These are phyloP conservation scores for Thielaviopsis punctulata DNA, from an alignment of 2,329 filamentous ascomycete species.

Conservation along the genomic window DNA sequence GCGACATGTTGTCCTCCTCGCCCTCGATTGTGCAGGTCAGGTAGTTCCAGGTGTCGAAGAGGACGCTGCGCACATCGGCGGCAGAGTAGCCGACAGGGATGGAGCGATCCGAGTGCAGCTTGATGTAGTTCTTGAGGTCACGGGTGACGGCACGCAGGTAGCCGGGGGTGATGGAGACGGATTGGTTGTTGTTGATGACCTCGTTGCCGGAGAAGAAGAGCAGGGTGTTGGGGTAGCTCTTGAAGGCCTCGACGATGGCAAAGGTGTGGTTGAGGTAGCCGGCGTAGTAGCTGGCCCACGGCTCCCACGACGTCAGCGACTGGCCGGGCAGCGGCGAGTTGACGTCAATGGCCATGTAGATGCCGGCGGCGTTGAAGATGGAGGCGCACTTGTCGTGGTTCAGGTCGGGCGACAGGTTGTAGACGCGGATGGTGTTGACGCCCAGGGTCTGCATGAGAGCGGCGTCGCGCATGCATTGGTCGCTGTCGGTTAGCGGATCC, in stretches of 20 bases:
- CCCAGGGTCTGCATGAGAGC: slow-evolving; percentile 47
- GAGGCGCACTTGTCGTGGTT: slow-evolving; percentile 51
- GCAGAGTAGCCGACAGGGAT: slow-evolving; percentile 71
- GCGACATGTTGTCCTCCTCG: slow-evolving; percentile 40
- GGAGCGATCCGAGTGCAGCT: slow-evolving; percentile 46
- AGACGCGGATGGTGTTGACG: slow-evolving; percentile 52
- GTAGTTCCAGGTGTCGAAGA: slow-evolving; percentile 62
- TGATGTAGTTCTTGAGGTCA: slow-evolving; percentile 68
- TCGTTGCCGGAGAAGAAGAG: slow-evolving; percentile 67
- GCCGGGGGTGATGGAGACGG: slow-evolving; percentile 44
- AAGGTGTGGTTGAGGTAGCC: slow-evolving; percentile 49
- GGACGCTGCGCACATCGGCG: slow-evolving; percentile 56
- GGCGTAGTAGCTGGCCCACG: slow-evolving; percentile 42
- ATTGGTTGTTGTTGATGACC: slow-evolving; percentile 50
- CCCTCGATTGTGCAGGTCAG: slow-evolving; percentile 46
- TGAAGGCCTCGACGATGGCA: slow-evolving; percentile 49
- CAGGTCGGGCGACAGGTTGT: slow-evolving; percentile 47
- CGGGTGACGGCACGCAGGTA: slow-evolving; percentile 60
- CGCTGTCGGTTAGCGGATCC: slow-evolving; percentile 42
- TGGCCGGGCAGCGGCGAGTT: slow-evolving; percentile 46
- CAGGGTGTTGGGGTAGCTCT: slow-evolving; percentile 49
- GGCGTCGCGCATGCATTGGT: slow-evolving; percentile 44
- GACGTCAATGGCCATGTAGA: slow-evolving; percentile 53
- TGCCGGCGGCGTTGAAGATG: slow-evolving; percentile 51
- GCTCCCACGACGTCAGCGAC: slow-evolving; percentile 34